Conservation (phyloP, 345 rosid species). For the Physaria fendleri region DNA sequence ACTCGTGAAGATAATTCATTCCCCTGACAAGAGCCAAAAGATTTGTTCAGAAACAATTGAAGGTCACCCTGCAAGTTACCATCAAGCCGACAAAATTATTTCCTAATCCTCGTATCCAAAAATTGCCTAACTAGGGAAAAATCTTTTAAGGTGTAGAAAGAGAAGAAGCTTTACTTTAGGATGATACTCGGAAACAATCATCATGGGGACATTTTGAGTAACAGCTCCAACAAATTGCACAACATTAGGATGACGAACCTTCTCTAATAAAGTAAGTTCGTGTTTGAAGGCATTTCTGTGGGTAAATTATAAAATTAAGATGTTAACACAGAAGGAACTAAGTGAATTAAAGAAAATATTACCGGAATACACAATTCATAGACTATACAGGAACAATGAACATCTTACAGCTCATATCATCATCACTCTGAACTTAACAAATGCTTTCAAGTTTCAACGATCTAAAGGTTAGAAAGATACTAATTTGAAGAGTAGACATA, state of each 20-base stretch:
- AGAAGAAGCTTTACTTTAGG: conserved; percentile 58
- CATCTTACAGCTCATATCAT: not conserved
- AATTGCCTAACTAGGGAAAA: not conserved
- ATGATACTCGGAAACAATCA: conserved; percentile 90
- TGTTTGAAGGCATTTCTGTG: conserved; percentile 83
- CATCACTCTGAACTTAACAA: not conserved
- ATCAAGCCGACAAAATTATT: conserved; percentile 6
- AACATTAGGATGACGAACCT: conserved; percentile 95
- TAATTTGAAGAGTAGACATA: conserved; percentile 28
- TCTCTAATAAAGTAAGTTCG: conserved; percentile 83
- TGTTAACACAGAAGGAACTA: not conserved
- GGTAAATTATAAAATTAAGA: conserved; percentile 5
- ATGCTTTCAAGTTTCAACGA: not conserved
- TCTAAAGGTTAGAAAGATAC: not conserved
- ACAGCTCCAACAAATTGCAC: conserved; percentile 99
- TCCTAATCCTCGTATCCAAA: not conserved
- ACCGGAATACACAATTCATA: not conserved
- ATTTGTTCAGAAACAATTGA: conserved; percentile 15
- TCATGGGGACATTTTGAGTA: conserved; percentile 94
- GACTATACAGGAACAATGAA: not conserved
- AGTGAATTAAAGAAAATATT: not conserved
- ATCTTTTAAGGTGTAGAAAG: not conserved
- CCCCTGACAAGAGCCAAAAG: conserved; percentile 55
- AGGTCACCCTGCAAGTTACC: conserved; percentile 66
- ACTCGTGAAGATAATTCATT: conserved; percentile 77